A percentile compares a stretch with the other conserved stretches of the same genome.
Conservation (phyloP, 164 flowering plant genomes). For the Brasenia schreberi region DNA sequence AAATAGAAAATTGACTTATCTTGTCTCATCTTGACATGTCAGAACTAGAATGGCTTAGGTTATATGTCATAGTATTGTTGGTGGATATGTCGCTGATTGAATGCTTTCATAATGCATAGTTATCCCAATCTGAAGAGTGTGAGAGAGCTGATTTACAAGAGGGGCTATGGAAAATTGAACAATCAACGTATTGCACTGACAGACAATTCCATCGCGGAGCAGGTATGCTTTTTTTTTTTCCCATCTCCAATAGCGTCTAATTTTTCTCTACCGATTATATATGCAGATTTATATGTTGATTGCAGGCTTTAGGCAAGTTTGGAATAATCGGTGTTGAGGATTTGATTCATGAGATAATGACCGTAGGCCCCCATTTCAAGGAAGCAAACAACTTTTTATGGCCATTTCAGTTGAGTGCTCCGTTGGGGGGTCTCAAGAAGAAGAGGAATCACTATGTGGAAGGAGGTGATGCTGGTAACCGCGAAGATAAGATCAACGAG, state of each 20-base stretch:
- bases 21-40: no score
- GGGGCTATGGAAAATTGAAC: constrained; percentile 10
- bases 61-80: no score
- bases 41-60: no score
- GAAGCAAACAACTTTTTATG: constrained; percentile 13
- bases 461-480: constrained; percentile 47
- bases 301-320: constrained; percentile 34
- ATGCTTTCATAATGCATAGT: constrained; percentile 9
- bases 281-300: not conserved
- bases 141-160: constrained; percentile 33
- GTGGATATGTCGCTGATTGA: no score
- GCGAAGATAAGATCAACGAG: no score
- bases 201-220: constrained; percentile 36
- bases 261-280: no score
- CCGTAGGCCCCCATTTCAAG: constrained; percentile 49
- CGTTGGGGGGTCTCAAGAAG: constrained; percentile 17
- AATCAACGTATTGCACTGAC: constrained; percentile 38
- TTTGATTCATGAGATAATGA: constrained; percentile 45
- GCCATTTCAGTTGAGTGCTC: constrained; percentile 48
- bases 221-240: constrained; percentile 12
- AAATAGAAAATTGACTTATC: no score
- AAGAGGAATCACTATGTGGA: constrained; percentile 39
- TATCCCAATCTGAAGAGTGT: constrained; percentile 54
- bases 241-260: not conserved
- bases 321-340: constrained; percentile 39